These are phyloP conservation scores for Phytopythium ostracodes DNA, from an alignment of 352 stramenopile species.

Conservation along the genomic window DNA sequence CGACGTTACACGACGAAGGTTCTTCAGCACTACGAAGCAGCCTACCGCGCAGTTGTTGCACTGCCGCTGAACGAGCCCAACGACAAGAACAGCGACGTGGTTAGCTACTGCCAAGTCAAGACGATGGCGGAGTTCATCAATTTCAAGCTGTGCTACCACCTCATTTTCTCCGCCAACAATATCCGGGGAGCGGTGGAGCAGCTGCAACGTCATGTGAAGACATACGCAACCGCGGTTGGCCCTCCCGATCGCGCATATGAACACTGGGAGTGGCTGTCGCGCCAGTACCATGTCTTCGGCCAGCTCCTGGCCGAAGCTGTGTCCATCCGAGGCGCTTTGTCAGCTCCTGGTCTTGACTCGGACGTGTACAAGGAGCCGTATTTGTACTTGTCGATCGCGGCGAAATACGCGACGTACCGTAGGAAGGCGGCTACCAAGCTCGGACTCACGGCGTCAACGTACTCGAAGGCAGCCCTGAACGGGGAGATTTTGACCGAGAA, in stretches of 20 bases:
- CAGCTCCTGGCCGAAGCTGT: constrained; percentile 73
- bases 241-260: constrained; percentile 62
- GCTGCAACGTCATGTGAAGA: constrained; percentile 73
- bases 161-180: constrained; percentile 84
- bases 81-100: constrained; percentile 21
- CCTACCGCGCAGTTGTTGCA: constrained; percentile 61
- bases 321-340: constrained; percentile 58
- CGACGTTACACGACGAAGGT: constrained; percentile 83
- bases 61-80: constrained; percentile 42
- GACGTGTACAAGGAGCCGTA: constrained; percentile 87
- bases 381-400: constrained; percentile 80
- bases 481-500: constrained; percentile 27
- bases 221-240: constrained; percentile 52
- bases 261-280: constrained; percentile 82
- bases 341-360: constrained; percentile 57
- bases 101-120: constrained; percentile 59
- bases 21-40: constrained; percentile 79
- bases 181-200: constrained; percentile 83
- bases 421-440: constrained; percentile 62
- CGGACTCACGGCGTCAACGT: constrained; percentile 29
- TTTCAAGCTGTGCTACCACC: constrained; percentile 87
- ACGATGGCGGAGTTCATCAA: constrained; percentile 85
- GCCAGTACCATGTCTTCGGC: constrained; percentile 86
- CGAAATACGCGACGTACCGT: constrained; percentile 80
- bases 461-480: constrained; percentile 12